Base-by-base conservation (phyloP, 768 basidiomycete species). In the Mycena epipterygia region DNA sequence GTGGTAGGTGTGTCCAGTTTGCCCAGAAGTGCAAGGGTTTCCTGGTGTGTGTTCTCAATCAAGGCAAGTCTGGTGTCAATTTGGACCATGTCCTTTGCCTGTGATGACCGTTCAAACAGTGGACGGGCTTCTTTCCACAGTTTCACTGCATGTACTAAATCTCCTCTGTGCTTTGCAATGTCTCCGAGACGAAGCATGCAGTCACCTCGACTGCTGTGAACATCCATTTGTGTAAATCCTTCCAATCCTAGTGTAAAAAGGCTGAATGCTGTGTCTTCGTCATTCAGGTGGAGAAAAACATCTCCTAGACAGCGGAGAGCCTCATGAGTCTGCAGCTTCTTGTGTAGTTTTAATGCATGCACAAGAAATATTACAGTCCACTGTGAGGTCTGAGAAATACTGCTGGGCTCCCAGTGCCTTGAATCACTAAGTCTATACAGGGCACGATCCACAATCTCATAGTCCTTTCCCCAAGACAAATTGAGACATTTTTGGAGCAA, bases 301-400 rank as follows among this genome's bases (percentile, higher is more conserved):
- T 63, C 61, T n/a, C 61, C 61, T 21, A 63, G 44, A 39, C 30
- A 63, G 8, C 42, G 61, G 23, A 63, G 48, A 7, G 61, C 61
- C 21, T 49, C 6, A 32, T 52, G 42, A 3, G 52, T 49, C 11
- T 39, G 16, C 1, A 32, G 44, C 13, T 49, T 51, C 33, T 52
- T 23, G 2, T 52, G 12, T 13, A 27, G 5, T 29, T 63, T 63
- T 13, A 63, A 37, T 13, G 33, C 21, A 32, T 63, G 49, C 9
- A 48, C 48, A 42, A 63, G 49, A 7, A 63, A 49, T 11, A 63
- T 21, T 3, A 42, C 39, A 8, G 61, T 8, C 46, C 44, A 63
- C 7, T 19, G 11, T n/a, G 21, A n/a, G 1, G 46, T 51, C 17
- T 30, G 39, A 23, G 30, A 5, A 12, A 25, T 5, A 9, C 39